Conservation (phyloP, 177 flowering plant genomes). For the Vitis hybrid region DNA sequence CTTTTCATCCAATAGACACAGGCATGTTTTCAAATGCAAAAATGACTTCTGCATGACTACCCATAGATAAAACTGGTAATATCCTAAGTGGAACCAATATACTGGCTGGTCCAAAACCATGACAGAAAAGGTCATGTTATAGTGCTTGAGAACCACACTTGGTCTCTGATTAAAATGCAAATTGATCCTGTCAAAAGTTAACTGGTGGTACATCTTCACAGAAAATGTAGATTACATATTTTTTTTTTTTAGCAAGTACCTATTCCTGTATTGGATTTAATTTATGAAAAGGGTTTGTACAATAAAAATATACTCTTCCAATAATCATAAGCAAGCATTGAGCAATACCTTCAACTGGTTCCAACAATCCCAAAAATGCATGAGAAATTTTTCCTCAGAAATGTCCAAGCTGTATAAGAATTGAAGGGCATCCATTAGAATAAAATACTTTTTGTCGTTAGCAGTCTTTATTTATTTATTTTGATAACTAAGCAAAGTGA, state of each 20-base stretch:
- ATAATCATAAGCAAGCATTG: not conserved
- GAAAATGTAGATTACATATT: too few species aligned
- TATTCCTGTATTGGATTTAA: not conserved
- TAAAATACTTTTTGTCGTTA: not conserved
- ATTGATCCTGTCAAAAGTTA: not conserved
- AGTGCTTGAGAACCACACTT: not conserved
- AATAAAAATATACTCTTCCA: not conserved
- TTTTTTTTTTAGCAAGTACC: too few species aligned
- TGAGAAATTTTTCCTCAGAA: constrained; percentile 69
- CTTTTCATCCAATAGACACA: too few species aligned
- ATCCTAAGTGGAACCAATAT: not conserved
- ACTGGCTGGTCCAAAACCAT: not conserved
- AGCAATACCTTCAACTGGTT: constrained; percentile 60
- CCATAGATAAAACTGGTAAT: not conserved
- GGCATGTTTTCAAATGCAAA: too few species aligned
- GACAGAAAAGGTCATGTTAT: not conserved
- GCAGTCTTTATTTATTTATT: too few species aligned
- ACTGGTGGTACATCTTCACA: too few species aligned
- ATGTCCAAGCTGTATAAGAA: constrained; percentile 65
- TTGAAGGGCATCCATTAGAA: not conserved
- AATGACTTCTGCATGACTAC: too few species aligned
- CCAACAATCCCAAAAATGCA: constrained; percentile 90
- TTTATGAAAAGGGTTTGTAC: not conserved
- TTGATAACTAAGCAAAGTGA: too few species aligned
- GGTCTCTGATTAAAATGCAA: not conserved